Conservation (phyloP, 441 rosid species). For the Breynia disticha region DNA sequence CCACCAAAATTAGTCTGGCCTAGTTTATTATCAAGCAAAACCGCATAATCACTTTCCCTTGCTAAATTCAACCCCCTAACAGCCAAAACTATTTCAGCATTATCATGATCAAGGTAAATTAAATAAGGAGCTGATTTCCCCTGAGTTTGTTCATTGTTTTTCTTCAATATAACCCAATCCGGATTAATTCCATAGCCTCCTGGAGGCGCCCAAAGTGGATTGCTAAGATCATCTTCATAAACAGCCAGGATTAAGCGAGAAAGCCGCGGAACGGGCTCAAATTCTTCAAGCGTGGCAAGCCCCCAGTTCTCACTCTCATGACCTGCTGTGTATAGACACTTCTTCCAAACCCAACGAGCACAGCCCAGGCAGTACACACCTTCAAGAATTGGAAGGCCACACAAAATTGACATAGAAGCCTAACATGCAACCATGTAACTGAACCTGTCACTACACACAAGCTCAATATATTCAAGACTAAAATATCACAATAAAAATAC, state of each 20-base stretch:
- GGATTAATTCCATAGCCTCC: conserved; percentile 72
- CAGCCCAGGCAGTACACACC: conserved; percentile 79
- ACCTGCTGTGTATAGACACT: conserved; percentile 78
- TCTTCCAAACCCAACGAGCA: conserved; percentile 69
- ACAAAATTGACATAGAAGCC: conserved; percentile 58
- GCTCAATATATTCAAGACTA: not conserved
- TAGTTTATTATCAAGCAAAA: conserved; percentile 69
- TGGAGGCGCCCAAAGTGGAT: conserved; percentile 76
- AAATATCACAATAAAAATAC: not conserved
- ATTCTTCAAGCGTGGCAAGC: conserved; percentile 58
- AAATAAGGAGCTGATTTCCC: conserved; percentile 66
- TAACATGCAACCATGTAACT: conserved; percentile 32
- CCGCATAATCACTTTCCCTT: conserved; percentile 68
- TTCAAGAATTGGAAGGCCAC: conserved; percentile 73
- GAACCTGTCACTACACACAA: not conserved
- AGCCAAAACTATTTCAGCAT: conserved; percentile 49
- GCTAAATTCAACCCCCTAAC: conserved; percentile 73
- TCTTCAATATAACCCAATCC: conserved; percentile 44
- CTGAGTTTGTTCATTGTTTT: conserved; percentile 50
- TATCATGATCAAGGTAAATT: conserved; percentile 62
- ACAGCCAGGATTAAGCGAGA: conserved; percentile 58
- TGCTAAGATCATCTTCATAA: conserved; percentile 63
- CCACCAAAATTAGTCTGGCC: conserved; percentile 81
- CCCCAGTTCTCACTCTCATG: conserved; percentile 87
- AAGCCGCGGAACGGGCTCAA: conserved; percentile 60